Percentiles rank a stretch among this genome's conserved stretches.
Evolutionary conservation across 179 eudicot species (phyloP).

Genomic region (Beta corolliflora): DNA sequence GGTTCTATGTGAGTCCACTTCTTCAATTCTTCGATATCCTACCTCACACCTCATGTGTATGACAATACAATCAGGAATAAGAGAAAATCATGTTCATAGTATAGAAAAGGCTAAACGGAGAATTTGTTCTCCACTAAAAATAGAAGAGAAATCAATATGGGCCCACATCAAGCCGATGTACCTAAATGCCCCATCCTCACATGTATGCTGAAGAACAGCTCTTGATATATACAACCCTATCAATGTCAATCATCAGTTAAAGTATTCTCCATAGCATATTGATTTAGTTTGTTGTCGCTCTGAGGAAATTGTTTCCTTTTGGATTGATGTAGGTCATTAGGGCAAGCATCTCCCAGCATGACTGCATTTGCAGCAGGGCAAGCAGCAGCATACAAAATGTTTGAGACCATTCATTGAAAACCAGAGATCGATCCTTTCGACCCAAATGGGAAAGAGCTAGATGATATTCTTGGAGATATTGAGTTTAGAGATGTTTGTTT

Average conservation of each 20-base stretch:
- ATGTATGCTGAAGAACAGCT: too few relatives aligned
- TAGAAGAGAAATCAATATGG: too few relatives aligned
- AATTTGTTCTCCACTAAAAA: too few relatives aligned
- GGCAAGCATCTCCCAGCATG: slow-evolving; percentile 30
- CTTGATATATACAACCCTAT: too few relatives aligned
- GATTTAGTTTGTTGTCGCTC: neutral
- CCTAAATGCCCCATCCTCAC: too few relatives aligned
- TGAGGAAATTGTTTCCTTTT: too few relatives aligned
- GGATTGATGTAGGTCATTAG: slow-evolving; percentile 24
- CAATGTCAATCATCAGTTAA: neutral
- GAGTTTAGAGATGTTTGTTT: slow-evolving; percentile 22
- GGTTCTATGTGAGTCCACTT: slow-evolving; percentile 37
- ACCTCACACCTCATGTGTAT: too few relatives aligned
- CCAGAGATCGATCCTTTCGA: slow-evolving; percentile 31
- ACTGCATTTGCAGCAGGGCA: slow-evolving; percentile 31
- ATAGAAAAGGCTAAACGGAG: too few relatives aligned
- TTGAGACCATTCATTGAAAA: slow-evolving; percentile 31
- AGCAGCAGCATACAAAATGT: slow-evolving; percentile 33
- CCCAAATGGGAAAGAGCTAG: slow-evolving; percentile 22
- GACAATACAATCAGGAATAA: too few relatives aligned
- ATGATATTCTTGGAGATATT: slow-evolving; percentile 29
- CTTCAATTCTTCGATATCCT: neutral
- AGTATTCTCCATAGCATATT: too few relatives aligned
- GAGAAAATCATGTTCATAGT: too few relatives aligned
- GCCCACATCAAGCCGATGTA: too few relatives aligned